Evolutionary conservation across 805 yeast genomes (phyloP).

Genomic region (Wickerhamiella kazuoi): DNA sequence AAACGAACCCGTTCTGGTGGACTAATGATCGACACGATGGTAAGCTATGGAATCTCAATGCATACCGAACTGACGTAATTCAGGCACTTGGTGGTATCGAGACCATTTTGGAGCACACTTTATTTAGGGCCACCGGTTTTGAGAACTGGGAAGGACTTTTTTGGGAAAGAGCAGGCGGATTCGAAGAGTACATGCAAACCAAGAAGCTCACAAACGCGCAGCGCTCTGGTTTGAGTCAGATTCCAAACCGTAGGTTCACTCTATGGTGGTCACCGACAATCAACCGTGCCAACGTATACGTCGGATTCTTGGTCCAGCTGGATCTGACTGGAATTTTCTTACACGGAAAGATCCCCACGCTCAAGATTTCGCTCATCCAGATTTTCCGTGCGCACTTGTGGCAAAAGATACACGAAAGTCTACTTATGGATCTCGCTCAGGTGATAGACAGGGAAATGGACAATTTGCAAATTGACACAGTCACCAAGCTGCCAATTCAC

Average conservation of each 20-base stretch:
- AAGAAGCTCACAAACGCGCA: constrained; percentile 95
- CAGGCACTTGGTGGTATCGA: constrained; percentile 97
- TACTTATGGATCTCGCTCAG: constrained; percentile 85
- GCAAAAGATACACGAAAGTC: constrained; percentile 96
- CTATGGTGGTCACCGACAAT: constrained; percentile 99
- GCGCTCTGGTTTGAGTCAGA: constrained; percentile 89
- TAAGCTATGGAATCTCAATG: constrained; percentile 79
- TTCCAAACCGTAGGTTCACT: constrained; percentile 92
- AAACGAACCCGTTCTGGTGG: constrained; percentile 94
- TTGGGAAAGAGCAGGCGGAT: constrained; percentile 97
- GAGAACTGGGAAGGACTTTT: constrained; percentile 97
- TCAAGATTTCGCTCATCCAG: constrained; percentile 87
- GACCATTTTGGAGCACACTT: constrained; percentile 83
- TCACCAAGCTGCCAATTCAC: constrained; percentile 82
- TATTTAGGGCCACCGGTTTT: constrained; percentile 93
- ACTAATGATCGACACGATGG: constrained; percentile 87
- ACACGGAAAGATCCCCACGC: constrained; percentile 95
- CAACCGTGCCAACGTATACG: constrained; percentile 93
- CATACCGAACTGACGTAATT: constrained; percentile 87
- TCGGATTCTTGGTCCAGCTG: constrained; percentile 88
- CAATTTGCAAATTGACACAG: constrained; percentile 63
- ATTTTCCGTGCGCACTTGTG: constrained; percentile 95
- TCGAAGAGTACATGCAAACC: constrained; percentile 88
- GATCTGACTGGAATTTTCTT: constrained; percentile 93
- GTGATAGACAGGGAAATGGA: constrained; percentile 78